phyloP scores from a whole-genome alignment of 148 eudicot species.

The Fallopia convolvulus region DNA sequence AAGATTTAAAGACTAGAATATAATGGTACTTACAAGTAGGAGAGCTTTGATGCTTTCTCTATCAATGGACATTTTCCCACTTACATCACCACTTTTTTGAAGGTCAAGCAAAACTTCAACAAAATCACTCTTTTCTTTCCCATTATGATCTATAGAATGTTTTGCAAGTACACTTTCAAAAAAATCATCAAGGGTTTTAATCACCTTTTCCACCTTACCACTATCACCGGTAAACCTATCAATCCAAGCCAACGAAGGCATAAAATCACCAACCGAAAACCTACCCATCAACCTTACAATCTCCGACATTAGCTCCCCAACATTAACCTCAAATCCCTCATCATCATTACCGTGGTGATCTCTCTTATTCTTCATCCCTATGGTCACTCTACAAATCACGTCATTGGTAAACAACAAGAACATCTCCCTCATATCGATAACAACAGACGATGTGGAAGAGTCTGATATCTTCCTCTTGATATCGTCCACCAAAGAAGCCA shows the following conservation, averaged over 20 bases:
- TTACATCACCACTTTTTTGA: neutral
- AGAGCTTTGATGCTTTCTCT: constrained; percentile 5
- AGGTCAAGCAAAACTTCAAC: neutral
- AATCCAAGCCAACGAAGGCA: constrained; percentile 42
- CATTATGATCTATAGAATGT: neutral
- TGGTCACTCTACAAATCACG: neutral
- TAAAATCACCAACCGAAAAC: constrained; percentile 26
- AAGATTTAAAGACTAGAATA: too few species aligned
- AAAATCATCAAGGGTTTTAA: neutral
- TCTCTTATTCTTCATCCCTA: neutral
- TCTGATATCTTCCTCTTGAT: neutral
- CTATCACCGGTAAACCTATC: constrained; percentile 25
- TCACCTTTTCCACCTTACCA: constrained; percentile 18
- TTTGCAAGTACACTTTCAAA: neutral
- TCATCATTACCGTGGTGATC: neutral
- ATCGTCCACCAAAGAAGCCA: neutral
- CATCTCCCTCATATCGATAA: neutral
- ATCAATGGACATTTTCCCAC: neutral
- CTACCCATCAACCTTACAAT: constrained; percentile 18
- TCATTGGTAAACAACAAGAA: neutral
- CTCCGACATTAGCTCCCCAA: constrained; percentile 13
- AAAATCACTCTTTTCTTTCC: neutral
- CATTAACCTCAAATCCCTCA: neutral
- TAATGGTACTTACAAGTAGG: neutral
- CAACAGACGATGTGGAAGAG: neutral